These are phyloP conservation scores for Trichoderma atroviride DNA, from an alignment of 2,329 filamentous ascomycete species.

Conservation along the genomic window DNA sequence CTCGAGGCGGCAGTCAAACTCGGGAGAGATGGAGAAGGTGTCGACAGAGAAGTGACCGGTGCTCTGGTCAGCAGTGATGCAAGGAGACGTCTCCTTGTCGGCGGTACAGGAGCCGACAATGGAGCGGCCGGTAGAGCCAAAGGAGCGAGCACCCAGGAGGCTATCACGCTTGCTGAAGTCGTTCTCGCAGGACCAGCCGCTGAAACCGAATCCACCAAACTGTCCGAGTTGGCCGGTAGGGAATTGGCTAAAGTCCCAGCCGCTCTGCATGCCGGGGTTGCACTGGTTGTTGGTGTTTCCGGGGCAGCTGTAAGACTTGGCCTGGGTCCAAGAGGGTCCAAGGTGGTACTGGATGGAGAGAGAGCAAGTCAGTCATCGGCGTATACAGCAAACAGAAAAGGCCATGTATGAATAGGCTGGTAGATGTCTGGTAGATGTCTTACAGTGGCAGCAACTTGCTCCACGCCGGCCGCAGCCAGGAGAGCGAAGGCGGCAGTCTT, in stretches of 20 bases:
- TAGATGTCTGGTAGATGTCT: background rate
- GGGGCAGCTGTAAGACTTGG: constrained; percentile 65
- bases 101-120: constrained; percentile 59
- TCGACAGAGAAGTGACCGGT: constrained; percentile 70
- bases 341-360: constrained; percentile 21
- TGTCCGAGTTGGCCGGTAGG: constrained; percentile 59
- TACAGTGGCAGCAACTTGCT: constrained; percentile 54
- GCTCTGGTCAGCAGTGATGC: constrained; percentile 57
- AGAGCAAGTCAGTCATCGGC: background rate
- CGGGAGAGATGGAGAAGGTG: constrained; percentile 71
- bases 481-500: constrained; percentile 52
- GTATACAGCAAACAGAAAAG: background rate
- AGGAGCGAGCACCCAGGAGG: constrained; percentile 54
- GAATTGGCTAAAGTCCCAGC: constrained; percentile 74
- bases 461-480: constrained; percentile 55
- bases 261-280: constrained; percentile 65
- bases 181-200: constrained; percentile 70
- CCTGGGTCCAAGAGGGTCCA: constrained; percentile 34
- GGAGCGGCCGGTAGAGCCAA: constrained; percentile 53
- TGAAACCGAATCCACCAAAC: constrained; percentile 76
- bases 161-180: constrained; percentile 60
- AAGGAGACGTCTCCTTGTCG: constrained; percentile 54
- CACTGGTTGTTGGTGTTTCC: constrained; percentile 78
- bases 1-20: constrained; percentile 77
- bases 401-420: background rate